phyloP scores from a whole-genome alignment of 2,329 filamentous ascomycete genomes.

The Sporothrix pseudoabietina region DNA sequence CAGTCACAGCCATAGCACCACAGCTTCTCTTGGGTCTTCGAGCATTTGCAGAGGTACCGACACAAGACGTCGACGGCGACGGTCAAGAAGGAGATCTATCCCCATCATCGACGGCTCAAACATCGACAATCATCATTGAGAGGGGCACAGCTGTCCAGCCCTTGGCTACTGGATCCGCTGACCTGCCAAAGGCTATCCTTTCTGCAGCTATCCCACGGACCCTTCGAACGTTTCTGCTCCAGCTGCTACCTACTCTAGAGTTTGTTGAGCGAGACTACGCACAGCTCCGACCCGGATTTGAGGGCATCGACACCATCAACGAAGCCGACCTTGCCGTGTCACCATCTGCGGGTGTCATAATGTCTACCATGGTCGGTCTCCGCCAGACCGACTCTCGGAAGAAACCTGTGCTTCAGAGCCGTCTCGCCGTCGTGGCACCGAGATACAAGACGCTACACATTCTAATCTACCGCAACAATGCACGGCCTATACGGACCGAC shows the following conservation, averaged over 20 bases:
- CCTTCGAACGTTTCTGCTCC: conserved; percentile 34
- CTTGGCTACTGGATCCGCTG: not conserved
- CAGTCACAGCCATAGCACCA: conserved; percentile 9
- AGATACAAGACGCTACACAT: conserved; percentile 71
- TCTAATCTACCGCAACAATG: conserved; percentile 61
- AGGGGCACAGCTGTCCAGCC: not conserved
- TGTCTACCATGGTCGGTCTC: conserved; percentile 70
- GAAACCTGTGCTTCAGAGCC: conserved; percentile 3
- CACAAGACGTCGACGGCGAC: not conserved
- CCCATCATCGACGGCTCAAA: no score
- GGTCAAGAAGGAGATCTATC: not conserved
- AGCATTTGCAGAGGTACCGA: not conserved
- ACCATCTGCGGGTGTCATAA: conserved; percentile 66
- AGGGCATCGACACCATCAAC: not conserved
- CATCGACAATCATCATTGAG: not conserved
- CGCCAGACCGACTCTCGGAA: conserved; percentile 54
- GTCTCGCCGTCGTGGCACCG: conserved; percentile 45
- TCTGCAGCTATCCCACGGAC: conserved; percentile 35
- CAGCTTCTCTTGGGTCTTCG: conserved; percentile 20
- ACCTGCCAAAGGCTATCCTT: conserved; percentile 36
- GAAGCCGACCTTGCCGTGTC: conserved; percentile 72
- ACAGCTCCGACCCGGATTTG: not conserved
- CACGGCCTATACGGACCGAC: conserved; percentile 30
- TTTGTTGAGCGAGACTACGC: conserved; percentile 40
- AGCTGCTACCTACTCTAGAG: conserved; percentile 36